Percentiles rank a stretch among this genome's conserved stretches.
Evolutionary conservation across 257 asterid genomes (phyloP).

Genomic region (Jaltomata sinuosa): DNA sequence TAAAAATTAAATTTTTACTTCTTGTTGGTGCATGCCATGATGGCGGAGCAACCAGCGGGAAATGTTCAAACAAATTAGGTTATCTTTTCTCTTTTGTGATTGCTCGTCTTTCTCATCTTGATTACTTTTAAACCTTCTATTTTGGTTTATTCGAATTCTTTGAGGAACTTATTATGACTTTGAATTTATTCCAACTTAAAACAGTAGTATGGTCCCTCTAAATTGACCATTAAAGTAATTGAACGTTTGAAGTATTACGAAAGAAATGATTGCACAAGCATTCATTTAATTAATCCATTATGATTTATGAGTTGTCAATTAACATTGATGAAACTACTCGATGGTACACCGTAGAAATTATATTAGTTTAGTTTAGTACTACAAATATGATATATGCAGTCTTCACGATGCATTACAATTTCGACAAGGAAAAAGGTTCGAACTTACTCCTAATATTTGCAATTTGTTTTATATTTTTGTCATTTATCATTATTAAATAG

Average conservation of each 20-base stretch:
- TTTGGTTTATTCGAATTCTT: too few relatives aligned
- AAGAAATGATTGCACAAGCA: not conserved
- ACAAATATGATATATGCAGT: too few relatives aligned
- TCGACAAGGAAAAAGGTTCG: too few relatives aligned
- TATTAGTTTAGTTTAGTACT: too few relatives aligned
- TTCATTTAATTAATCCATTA: not conserved
- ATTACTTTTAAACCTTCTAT: not conserved
- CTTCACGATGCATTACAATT: too few relatives aligned
- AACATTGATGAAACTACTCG: not conserved
- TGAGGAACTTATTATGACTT: not conserved
- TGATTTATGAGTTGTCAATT: not conserved
- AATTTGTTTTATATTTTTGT: too few relatives aligned
- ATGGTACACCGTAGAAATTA: not conserved
- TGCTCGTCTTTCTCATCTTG: not conserved
- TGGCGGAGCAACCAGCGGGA: not conserved
- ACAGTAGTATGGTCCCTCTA: not conserved
- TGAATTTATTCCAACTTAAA: not conserved
- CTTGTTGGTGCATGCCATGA: not conserved
- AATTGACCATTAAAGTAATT: too few relatives aligned
- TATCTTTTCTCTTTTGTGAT: not conserved
- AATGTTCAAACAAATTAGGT: not conserved
- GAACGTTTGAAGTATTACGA: not conserved
- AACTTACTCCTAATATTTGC: too few relatives aligned
- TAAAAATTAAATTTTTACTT: too few relatives aligned
- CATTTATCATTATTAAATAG: too few relatives aligned